These are phyloP conservation scores for Jacaranda copaia DNA, from an alignment of 257 asterid species.

Conservation along the genomic window DNA sequence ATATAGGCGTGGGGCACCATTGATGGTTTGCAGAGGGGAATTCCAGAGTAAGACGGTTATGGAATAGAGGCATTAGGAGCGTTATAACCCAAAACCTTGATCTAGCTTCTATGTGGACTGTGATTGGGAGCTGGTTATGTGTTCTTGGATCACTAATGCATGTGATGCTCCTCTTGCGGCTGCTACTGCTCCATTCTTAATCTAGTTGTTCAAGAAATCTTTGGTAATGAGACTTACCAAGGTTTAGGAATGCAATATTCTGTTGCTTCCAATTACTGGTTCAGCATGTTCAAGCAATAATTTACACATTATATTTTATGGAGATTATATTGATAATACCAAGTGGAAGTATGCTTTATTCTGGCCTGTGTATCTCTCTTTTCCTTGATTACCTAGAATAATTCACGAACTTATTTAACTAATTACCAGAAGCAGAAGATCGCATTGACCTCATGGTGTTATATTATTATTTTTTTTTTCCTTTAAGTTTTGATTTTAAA, in stretches of 20 bases:
- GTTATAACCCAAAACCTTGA: background rate
- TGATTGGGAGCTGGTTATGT: background rate
- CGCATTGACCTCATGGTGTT: background rate
- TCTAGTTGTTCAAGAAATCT: background rate
- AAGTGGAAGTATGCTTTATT: background rate
- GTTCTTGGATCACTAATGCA: background rate
- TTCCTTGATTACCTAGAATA: background rate
- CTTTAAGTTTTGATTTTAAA: background rate
- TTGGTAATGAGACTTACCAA: background rate
- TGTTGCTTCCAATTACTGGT: background rate
- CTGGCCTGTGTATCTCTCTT: background rate
- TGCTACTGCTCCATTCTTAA: background rate
- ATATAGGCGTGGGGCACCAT: background rate
- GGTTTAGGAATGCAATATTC: slow-evolving; percentile 1
- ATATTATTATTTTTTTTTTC: background rate
- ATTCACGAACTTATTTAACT: background rate
- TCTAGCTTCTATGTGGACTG: background rate
- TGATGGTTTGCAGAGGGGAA: background rate
- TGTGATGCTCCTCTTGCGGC: background rate
- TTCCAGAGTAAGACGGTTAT: background rate
- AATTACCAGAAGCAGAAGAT: background rate
- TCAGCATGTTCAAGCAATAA: background rate
- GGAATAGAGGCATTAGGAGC: background rate
- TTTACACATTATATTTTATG: background rate
- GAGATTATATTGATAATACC: slow-evolving; percentile 6